Base-by-base conservation (phyloP, 1,139 yeast species). In the Arxiozyma slooffiae region DNA sequence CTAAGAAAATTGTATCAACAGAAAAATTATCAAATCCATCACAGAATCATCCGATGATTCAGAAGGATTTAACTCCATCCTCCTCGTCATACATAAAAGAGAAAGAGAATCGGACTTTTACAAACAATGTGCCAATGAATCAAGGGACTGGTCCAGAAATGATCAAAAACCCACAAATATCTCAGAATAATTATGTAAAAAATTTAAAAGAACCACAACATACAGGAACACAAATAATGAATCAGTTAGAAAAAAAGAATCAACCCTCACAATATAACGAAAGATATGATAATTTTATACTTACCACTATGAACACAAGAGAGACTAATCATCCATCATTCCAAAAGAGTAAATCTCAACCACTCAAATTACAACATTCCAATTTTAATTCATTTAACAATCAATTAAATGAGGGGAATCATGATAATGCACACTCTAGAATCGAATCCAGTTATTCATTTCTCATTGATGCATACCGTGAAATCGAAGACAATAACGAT, bases 361-460 rank as follows among this genome's bases (percentile, higher is more conserved):
- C 40, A 22, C 9, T 47, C 4, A 38, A 41, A 23, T 39, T 47
- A 14, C 21, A 41, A 23, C 46, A 49, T 22, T 54, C 56, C 4
- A 54, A 52, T 42, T 54, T 47, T 38, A 49, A 49, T 20, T 43
- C 42, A 37, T 46, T 49, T 23, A 36, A 34, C 21, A 20, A 26
- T 18, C 37, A 21, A 30, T 30, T 14, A 11, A 30, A n/a, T 30
- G 36, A 4, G 14, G n/a, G 7, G n/a, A 30, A 30, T 30, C 7
- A 30, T 14, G n/a, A 30, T 11, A 30, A 11, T 20, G 40, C 3
- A 9, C 36, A 41, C 20, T 34, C 37, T 1, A 41, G 41, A 43
- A 23, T 39, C 11, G 48, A 38, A 7, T 45, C 48, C 3, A 30
- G 41, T 39, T 26, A 39, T 17, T 45, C 48, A 38, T 40, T 40